These are phyloP conservation scores for Cymbopogon flexuosus DNA, from an alignment of 202 grass and related monocot species.

Conservation along the genomic window DNA sequence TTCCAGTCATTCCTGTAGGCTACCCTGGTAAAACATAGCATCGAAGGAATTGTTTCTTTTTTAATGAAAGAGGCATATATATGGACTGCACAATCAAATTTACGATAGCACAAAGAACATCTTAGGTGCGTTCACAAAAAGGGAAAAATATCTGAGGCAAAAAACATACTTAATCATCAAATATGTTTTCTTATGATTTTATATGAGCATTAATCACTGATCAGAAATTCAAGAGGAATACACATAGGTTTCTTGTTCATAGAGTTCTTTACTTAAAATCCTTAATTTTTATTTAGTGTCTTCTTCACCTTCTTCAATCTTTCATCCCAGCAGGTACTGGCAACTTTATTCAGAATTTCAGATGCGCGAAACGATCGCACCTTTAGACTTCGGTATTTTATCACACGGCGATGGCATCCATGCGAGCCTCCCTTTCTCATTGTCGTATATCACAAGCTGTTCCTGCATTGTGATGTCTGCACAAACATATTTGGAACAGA, in stretches of 20 bases:
- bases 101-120: too few species aligned
- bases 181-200: neutral
- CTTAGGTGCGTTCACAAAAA: too few species aligned
- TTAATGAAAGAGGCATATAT: too few species aligned
- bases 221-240: neutral
- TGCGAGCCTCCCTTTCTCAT: conserved; percentile 44
- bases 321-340: neutral
- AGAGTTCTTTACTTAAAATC: neutral
- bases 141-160: too few species aligned
- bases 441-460: conserved; percentile 63
- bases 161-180: neutral
- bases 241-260: neutral
- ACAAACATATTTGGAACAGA: neutral
- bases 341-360: neutral
- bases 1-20: too few species aligned
- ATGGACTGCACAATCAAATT: too few species aligned
- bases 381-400: neutral
- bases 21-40: too few species aligned
- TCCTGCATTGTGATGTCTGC: conserved; percentile 53
- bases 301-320: neutral
- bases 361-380: neutral
- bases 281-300: neutral
- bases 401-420: conserved; percentile 34
- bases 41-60: too few species aligned
- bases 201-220: neutral